A percentile compares a stretch with the other conserved stretches of the same genome.
Conservation (phyloP, 768 basidiomycete species). For the Mycena alexandri region DNA sequence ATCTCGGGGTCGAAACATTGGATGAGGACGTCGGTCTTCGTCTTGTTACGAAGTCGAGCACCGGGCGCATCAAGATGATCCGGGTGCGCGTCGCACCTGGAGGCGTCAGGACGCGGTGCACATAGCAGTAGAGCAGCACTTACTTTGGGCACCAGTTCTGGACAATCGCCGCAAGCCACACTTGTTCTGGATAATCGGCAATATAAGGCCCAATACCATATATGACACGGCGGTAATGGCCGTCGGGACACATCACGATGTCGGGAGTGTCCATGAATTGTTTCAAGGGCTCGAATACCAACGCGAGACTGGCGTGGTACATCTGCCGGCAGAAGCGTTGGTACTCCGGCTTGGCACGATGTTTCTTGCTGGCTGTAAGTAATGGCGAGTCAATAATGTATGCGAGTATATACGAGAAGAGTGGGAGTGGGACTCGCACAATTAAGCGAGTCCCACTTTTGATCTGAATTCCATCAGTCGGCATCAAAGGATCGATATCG, state of each 20-base stretch:
- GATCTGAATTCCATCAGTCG: too few species aligned
- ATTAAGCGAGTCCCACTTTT: too few species aligned
- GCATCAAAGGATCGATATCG: too few species aligned
- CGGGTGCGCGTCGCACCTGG: not conserved
- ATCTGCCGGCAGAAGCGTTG: constrained; percentile 35
- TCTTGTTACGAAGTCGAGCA: constrained; percentile 11
- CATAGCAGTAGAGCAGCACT: too few species aligned
- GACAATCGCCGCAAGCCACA: constrained; percentile 39
- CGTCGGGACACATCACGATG: constrained; percentile 42
- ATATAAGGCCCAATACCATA: constrained; percentile 46
- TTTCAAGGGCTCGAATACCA: constrained; percentile 36
- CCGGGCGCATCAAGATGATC: constrained; percentile 23
- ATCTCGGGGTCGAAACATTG: constrained; percentile 26
- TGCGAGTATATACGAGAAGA: too few species aligned
- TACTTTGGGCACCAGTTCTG: constrained; percentile 44
- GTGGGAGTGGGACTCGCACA: too few species aligned
- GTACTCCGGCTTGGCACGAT: constrained; percentile 1
- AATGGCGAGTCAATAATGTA: too few species aligned
- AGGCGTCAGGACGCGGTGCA: too few species aligned
- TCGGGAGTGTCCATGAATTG: constrained; percentile 41
- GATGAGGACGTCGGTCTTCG: constrained; percentile 24
- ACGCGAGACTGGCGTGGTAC: constrained; percentile 39
- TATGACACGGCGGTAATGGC: constrained; percentile 42
- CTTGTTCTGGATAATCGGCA: constrained; percentile 50
- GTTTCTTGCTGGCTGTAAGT: constrained; percentile 15